Evolutionary conservation across 2,329 filamentous ascomycete genomes (phyloP).

Genomic region (Hypoxylon sp.): DNA sequence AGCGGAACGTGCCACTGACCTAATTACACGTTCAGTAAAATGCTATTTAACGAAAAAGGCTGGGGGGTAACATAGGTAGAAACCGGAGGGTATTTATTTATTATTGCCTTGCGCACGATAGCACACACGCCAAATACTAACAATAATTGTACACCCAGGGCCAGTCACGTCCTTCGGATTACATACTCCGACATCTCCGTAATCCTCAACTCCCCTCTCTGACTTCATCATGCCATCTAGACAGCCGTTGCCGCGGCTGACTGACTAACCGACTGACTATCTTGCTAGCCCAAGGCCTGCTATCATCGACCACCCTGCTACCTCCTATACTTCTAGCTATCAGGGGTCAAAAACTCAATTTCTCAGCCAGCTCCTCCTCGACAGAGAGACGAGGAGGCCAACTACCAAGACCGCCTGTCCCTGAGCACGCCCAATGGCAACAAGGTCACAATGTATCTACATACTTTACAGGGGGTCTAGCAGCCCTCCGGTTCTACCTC

Average conservation of each 20-base stretch:
- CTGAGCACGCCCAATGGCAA: background rate
- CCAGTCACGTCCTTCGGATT: conserved; percentile 46
- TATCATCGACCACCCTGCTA: conserved; percentile 11
- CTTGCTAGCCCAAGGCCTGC: conserved; percentile 6
- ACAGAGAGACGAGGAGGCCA: conserved; percentile 1
- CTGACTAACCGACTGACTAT: conserved; percentile 15
- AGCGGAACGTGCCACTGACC: conserved; percentile 42
- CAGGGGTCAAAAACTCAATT: conserved; percentile 24
- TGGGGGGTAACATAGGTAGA: conserved; percentile 23
- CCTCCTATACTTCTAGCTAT: conserved; percentile 21
- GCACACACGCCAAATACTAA: conserved; percentile 16
- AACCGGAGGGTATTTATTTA: conserved; percentile 16
- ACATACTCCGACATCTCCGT: conserved; percentile 46
- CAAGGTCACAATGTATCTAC: conserved; percentile 7
- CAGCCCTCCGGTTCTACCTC: conserved; percentile 21
- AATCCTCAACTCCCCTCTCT: conserved; percentile 36
- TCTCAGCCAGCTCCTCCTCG: conserved; percentile 4
- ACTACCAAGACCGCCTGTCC: conserved; percentile 6
- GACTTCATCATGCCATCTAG: conserved; percentile 42
- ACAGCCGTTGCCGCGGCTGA: conserved; percentile 23
- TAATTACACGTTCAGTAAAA: conserved; percentile 39
- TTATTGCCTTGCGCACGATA: conserved; percentile 26
- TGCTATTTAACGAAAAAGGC: conserved; percentile 38
- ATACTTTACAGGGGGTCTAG: conserved; percentile 12
- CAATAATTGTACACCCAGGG: conserved; percentile 18